phyloP scores from a whole-genome alignment of 305 asterid genomes.

The Fraxinus paxiana region DNA sequence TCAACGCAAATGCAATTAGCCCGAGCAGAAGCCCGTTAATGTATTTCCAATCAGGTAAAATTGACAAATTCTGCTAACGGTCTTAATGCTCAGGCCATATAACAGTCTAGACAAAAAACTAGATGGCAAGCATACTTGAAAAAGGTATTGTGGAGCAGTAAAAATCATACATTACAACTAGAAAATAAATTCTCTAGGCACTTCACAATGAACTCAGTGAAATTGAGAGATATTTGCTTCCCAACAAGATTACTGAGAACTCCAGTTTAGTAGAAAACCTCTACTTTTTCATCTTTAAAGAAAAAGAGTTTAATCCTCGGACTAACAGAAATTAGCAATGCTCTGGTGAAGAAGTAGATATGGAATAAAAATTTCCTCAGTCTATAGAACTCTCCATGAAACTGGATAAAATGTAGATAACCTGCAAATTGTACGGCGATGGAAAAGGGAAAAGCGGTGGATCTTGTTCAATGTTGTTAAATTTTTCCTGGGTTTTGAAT shows the following conservation, averaged over 20 bases:
- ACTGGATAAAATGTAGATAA: slow-evolving; percentile 6
- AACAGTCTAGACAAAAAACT: neutral
- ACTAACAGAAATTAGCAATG: slow-evolving; percentile 13
- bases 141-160: neutral
- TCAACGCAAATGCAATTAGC: neutral
- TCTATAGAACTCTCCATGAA: neutral
- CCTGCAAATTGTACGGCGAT: slow-evolving; percentile 41
- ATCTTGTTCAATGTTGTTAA: slow-evolving; percentile 25
- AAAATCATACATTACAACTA: neutral
- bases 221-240: neutral
- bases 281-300: neutral
- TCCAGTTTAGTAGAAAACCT: neutral
- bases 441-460: slow-evolving; percentile 34
- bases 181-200: neutral
- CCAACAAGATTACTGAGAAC: neutral
- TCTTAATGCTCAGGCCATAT: neutral
- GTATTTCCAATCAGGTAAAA: neutral
- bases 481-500: slow-evolving; percentile 22
- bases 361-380: neutral
- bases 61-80: neutral
- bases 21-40: neutral
- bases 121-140: neutral
- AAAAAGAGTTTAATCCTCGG: neutral
- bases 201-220: neutral
- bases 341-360: neutral